Percentiles rank a stretch among this genome's conserved stretches.
Conservation (phyloP, 345 rosid species). For the Boechera stricta region DNA sequence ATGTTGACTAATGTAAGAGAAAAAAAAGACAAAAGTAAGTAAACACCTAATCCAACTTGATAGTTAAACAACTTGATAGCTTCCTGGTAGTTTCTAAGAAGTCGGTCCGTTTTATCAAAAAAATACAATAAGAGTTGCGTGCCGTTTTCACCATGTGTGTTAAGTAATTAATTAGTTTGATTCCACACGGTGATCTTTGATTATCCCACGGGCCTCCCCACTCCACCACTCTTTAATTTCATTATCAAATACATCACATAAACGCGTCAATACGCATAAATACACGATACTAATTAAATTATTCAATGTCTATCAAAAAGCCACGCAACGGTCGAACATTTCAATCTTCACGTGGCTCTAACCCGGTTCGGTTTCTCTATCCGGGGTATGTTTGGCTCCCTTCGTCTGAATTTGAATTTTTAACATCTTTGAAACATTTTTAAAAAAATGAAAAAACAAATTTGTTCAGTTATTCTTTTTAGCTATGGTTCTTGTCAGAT, state of each 20-base stretch:
- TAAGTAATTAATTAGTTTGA: slow-evolving; percentile 19
- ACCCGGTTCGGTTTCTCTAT: slow-evolving; percentile 23
- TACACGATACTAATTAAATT: slow-evolving; percentile 27
- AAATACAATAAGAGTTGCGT: slow-evolving; percentile 31
- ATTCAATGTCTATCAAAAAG: slow-evolving; percentile 2
- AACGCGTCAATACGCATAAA: slow-evolving; percentile 4
- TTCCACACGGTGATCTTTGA: slow-evolving; percentile 46
- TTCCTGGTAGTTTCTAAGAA: slow-evolving; percentile 32
- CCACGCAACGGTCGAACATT: slow-evolving; percentile 15
- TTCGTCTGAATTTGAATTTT: neutral
- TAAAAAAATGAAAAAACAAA: neutral
- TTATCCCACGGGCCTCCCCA: slow-evolving; percentile 23
- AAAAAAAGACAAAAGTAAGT: neutral
- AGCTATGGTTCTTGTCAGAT: neutral
- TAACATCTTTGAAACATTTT: neutral
- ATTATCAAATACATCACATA: slow-evolving; percentile 1
- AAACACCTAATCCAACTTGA: slow-evolving; percentile 9
- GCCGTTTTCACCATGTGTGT: slow-evolving; percentile 24
- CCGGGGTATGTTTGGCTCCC: neutral
- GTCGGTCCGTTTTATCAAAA: slow-evolving; percentile 30
- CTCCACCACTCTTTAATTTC: slow-evolving; percentile 21
- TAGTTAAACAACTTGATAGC: neutral
- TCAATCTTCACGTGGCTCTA: slow-evolving; percentile 1
- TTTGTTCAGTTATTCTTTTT: neutral
- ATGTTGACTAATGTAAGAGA: slow-evolving; percentile 13